Evolutionary conservation across 139 green algal species (phyloP), one percentile per base, ranked within the genome.

Genomic region (Closterium sp.): DNA sequence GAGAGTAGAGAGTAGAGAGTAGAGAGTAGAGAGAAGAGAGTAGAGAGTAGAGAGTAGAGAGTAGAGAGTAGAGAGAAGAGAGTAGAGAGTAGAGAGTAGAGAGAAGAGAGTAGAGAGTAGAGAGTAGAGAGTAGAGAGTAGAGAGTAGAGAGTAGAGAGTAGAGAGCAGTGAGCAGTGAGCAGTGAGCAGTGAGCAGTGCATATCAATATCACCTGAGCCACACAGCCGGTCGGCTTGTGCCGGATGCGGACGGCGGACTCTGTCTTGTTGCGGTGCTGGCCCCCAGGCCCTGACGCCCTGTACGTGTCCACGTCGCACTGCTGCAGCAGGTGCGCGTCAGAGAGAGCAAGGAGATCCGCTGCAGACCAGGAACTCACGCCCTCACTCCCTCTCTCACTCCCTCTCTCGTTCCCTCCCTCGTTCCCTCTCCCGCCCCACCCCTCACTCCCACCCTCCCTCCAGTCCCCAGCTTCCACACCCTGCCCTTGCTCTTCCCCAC

Each of bases 201-300:
- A 11, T 30, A 7, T 30, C 29, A 88, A 38, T 85, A 38, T 34
- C 73, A 92, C 90, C 90, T 92, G 90, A 27, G 90, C 90, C 70
- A 88, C 86, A 22, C 32, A 30, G 24, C 90, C 90, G 5, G 90
- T 92, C 27, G 92, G 91, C 86, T 29, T 92, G 84, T 95, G 92
- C 11, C 38, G 70, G 31, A 95, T 38, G 10, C 92, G 31, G 31
- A 95, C 92, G 79, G 92, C 92, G 11, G 28, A 94, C 42, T 95
- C 92, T 31, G 92, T 95, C 92, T 95, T 95, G 91, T 95, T 95
- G 34, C 92, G 91, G 86, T 95, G 92, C 92, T 95, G 92, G 6
- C 92, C 92, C 34, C 92, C 92, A 29, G 92, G 92, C 19, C 92
- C 92, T 70, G 92, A 95, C 28, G 92, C 92, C 42, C 92, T 88